Evolutionary conservation across 2,329 filamentous ascomycete species (phyloP).

Genomic region (Monosporascus sp.): DNA sequence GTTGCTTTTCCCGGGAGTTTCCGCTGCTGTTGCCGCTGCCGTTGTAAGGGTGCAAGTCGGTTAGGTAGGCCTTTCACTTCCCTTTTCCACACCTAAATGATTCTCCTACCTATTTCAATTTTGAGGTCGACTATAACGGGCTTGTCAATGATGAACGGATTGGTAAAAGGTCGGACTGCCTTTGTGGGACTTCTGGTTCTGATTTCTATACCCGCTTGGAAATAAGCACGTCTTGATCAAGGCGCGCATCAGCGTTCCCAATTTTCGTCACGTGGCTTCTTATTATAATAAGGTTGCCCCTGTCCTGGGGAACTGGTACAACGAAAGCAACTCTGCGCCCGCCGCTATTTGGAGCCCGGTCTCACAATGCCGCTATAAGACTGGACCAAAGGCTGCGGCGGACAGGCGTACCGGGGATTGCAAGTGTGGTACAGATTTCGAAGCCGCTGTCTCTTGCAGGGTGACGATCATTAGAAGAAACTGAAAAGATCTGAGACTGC

Average conservation of each 20-base stretch:
- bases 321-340: constrained; percentile 26
- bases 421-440: constrained; percentile 24
- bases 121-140: constrained; percentile 5
- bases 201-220: constrained; percentile 23
- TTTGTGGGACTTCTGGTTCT: constrained; percentile 32
- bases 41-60: neutral
- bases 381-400: constrained; percentile 57
- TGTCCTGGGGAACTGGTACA: constrained; percentile 12
- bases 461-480: constrained; percentile 50
- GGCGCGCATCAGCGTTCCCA: constrained; percentile 13
- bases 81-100: neutral
- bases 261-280: neutral
- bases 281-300: neutral
- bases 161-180: constrained; percentile 46
- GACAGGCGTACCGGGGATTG: constrained; percentile 30
- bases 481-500: constrained; percentile 73
- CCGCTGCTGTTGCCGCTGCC: no score
- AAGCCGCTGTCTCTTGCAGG: constrained; percentile 47
- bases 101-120: neutral
- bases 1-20: no score
- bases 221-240: constrained; percentile 12
- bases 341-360: constrained; percentile 50
- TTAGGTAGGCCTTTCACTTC: neutral
- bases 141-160: constrained; percentile 38
- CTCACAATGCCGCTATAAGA: constrained; percentile 39